Conservation (phyloP, 2,329 filamentous ascomycete species). For the Nannizziopsis arthrosporioides region DNA sequence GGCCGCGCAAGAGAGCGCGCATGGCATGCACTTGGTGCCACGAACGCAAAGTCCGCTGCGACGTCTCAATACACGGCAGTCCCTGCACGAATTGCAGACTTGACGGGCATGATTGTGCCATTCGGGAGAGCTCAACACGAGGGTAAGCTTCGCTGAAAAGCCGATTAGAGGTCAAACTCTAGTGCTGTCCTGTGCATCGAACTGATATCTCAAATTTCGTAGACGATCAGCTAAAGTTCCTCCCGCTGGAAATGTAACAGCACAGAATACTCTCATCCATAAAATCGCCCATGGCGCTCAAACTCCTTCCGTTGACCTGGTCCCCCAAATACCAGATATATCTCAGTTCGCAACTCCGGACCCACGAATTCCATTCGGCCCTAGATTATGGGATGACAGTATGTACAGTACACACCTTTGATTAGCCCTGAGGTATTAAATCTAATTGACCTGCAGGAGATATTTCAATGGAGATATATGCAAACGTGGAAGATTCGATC, state of each 20-base stretch:
- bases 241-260: background rate
- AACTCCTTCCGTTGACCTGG: background rate
- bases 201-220: background rate
- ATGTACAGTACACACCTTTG: background rate
- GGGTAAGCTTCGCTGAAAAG: slow-evolving; percentile 16
- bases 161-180: background rate
- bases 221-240: background rate
- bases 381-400: slow-evolving; percentile 1
- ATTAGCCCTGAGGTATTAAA: background rate
- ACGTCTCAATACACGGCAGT: slow-evolving; percentile 38
- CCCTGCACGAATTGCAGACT: slow-evolving; percentile 20
- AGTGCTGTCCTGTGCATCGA: background rate
- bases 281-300: background rate
- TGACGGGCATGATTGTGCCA: slow-evolving; percentile 16
- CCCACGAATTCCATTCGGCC: background rate
- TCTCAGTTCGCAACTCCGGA: background rate
- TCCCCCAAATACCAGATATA: background rate
- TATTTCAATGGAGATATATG: slow-evolving; percentile 5
- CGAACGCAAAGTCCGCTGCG: slow-evolving; percentile 39
- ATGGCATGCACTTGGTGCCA: slow-evolving; percentile 27
- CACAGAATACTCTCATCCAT: background rate
- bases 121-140: slow-evolving; percentile 25
- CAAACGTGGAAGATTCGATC: slow-evolving; percentile 2
- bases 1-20: slow-evolving; percentile 21
- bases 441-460: background rate